Evolutionary conservation across 2,329 filamentous ascomycete genomes (phyloP).

Genomic region (Cryphonectria carpinicola): DNA sequence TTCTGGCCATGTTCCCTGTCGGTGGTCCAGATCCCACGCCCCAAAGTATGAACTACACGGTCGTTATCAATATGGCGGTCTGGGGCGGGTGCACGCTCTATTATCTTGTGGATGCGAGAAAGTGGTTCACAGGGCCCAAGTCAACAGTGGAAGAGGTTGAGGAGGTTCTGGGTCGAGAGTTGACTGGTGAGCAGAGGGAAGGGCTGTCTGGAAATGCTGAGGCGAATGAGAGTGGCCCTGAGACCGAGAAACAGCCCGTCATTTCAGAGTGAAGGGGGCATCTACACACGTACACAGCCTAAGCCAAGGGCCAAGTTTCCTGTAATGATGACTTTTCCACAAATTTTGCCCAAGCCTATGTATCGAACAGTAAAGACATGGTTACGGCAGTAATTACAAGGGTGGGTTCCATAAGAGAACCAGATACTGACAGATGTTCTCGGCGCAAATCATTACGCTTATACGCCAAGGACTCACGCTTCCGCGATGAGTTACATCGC

Average conservation of each 20-base stretch:
- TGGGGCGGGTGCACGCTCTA: slow-evolving; percentile 61
- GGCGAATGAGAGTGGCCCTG: slow-evolving; percentile 6
- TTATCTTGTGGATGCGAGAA: slow-evolving; percentile 59
- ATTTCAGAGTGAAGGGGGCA: background rate
- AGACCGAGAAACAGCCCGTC: slow-evolving; percentile 16
- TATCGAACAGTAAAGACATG: background rate
- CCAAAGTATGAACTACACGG: slow-evolving; percentile 64
- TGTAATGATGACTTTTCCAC: background rate
- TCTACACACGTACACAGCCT: background rate
- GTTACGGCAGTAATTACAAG: background rate
- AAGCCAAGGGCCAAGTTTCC: background rate
- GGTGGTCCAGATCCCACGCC: slow-evolving; percentile 55
- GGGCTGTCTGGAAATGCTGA: slow-evolving; percentile 13
- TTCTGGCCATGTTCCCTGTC: slow-evolving; percentile 62
- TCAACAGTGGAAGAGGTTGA: slow-evolving; percentile 51
- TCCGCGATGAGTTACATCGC: background rate
- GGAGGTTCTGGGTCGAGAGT: slow-evolving; percentile 25
- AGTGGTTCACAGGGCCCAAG: slow-evolving; percentile 64
- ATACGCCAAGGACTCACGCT: background rate
- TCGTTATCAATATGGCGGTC: slow-evolving; percentile 62
- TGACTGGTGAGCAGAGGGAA: slow-evolving; percentile 31
- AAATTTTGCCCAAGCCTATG: background rate
- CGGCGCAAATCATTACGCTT: background rate
- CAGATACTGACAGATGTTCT: background rate
- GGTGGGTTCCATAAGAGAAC: background rate